These are phyloP conservation scores for Podospora australis DNA, from an alignment of 495 filamentous ascomycete species.

Conservation along the genomic window DNA sequence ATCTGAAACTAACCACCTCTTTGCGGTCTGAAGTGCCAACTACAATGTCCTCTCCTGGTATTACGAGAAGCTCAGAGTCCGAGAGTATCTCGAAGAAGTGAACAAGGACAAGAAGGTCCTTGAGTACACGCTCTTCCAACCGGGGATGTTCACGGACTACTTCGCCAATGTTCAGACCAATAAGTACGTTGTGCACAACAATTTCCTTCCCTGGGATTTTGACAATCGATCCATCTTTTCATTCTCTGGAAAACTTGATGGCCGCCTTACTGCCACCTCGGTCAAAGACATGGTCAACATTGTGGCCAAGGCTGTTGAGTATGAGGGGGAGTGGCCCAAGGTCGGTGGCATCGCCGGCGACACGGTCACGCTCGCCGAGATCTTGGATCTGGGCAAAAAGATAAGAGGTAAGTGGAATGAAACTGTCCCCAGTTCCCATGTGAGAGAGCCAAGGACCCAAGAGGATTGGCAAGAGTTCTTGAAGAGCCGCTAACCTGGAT, in stretches of 20 bases:
- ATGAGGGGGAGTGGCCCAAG: slow-evolving; percentile 50
- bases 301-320: slow-evolving; percentile 48
- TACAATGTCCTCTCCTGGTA: slow-evolving; percentile 42
- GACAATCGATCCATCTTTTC: slow-evolving; percentile 44
- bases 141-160: slow-evolving; percentile 50
- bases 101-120: slow-evolving; percentile 48
- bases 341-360: slow-evolving; percentile 48
- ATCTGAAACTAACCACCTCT: too few species aligned
- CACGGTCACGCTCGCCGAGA: slow-evolving; percentile 31
- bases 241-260: slow-evolving; percentile 40
- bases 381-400: slow-evolving; percentile 42
- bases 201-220: slow-evolving; percentile 37
- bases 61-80: slow-evolving; percentile 39
- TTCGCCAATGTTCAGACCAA: slow-evolving; percentile 41
- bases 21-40: too few species aligned
- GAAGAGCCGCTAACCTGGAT: too few species aligned
- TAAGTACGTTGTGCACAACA: slow-evolving; percentile 39
- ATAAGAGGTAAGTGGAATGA: slow-evolving; percentile 43
- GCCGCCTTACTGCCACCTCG: slow-evolving; percentile 39
- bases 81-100: slow-evolving; percentile 43
- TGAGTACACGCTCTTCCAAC: slow-evolving; percentile 54
- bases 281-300: slow-evolving; percentile 42
- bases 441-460: too few species aligned
- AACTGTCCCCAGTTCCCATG: not conserved
- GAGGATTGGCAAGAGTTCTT: too few species aligned